Evolutionary conservation across 1,284 basidiomycete genomes (phyloP), one percentile per base, ranked within the genome.

Genomic region (Ustilago nuda): DNA sequence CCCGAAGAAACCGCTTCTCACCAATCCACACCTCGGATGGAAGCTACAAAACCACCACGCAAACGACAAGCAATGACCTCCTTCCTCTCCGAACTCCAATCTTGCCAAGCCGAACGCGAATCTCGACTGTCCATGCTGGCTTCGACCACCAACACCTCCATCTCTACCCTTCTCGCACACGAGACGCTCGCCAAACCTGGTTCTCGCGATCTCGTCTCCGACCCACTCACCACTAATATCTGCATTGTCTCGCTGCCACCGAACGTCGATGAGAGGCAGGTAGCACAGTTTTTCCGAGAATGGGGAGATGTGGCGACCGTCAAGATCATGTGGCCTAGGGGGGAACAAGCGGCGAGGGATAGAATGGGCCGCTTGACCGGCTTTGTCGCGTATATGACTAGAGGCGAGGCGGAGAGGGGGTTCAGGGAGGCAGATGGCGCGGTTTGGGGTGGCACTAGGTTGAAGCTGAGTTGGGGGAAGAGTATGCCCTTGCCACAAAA

Each of bases 381-480:
- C 0, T 99, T 98, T 81, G 95, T 99, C 4, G 93, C 94, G 0
- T 99, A 92, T 87, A 97, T 98, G 94, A 92, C 91, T 71, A 90
- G 96, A 39, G 90, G 90, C 68, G 94, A 96, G 82, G 96, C 97
- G 2, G 95, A 98, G 84, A 87, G 87, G 41, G 95, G 95, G 2
- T 88, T 96, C 19, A 90, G 91, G 27, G 92, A 95, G 82, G 90
- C 93, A 56, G 95, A 98, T 80, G 95, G 95, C 0, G 91, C 91
- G 67, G 92, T 94, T 56, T 98, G 95, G 95, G 93, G 92, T 65
- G 95, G 94, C 0, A 92, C 89, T 43, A 86, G 93, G 30, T 87
- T 99, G 19, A 89, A 93, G 32, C 92, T 95, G 15, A 93, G 94
- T 19, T 99, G 96, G 95, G 95, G 95, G 80, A 98, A 98, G 86